Percentiles rank a stretch among this genome's conserved stretches.
Conservation (phyloP, 192 early-diverging fungal genomes). For the Lunasporangiospora selenospora region DNA sequence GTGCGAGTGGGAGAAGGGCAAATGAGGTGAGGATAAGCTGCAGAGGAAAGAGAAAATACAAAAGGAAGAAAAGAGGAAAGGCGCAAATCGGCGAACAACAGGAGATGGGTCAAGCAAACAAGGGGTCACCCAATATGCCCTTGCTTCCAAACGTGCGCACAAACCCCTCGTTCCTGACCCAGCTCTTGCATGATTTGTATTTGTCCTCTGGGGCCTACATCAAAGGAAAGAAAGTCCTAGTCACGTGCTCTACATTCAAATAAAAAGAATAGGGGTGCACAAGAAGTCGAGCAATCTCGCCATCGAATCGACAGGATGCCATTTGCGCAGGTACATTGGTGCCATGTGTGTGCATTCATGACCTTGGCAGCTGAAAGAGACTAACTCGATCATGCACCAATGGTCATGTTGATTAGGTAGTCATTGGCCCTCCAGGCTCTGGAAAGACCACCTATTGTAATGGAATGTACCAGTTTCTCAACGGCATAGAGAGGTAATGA, state of each 20-base stretch:
- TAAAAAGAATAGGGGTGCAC: too few species aligned
- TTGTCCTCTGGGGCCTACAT: too few species aligned
- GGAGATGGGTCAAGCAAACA: neutral
- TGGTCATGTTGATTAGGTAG: slow-evolving; percentile 62
- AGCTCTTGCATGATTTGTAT: too few species aligned
- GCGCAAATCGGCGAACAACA: neutral
- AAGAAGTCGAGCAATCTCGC: too few species aligned
- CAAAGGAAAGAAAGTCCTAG: neutral
- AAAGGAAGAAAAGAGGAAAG: slow-evolving; percentile 2
- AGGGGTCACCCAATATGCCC: neutral
- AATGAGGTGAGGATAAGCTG: neutral
- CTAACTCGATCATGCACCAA: neutral
- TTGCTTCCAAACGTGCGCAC: neutral
- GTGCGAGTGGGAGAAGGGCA: neutral
- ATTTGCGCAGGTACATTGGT: slow-evolving; percentile 45
- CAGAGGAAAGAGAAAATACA: neutral
- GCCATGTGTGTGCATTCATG: too few species aligned
- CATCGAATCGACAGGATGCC: slow-evolving; percentile 9
- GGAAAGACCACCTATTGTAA: slow-evolving; percentile 97
- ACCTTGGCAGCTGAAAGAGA: too few species aligned
- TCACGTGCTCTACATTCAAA: neutral
- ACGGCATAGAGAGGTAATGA: slow-evolving; percentile 69
- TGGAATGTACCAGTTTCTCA: slow-evolving; percentile 89
- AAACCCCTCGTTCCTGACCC: slow-evolving; percentile 1
- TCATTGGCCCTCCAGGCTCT: slow-evolving; percentile 93